Base-by-base conservation (phyloP, 2,329 filamentous ascomycete genomes). In the Scytalidium sp. region DNA sequence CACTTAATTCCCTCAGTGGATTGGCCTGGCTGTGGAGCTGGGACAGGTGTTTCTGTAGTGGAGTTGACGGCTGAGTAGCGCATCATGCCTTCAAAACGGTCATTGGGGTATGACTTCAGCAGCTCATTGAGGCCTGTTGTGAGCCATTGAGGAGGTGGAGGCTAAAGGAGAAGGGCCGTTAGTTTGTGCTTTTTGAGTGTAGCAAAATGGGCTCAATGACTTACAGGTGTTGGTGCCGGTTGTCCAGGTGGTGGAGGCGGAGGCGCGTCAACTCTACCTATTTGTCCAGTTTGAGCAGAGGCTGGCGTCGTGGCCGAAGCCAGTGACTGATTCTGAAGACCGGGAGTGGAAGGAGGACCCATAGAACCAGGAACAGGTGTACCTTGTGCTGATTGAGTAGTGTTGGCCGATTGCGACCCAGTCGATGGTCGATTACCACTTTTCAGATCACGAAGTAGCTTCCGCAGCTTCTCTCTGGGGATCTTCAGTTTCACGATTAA, bases 1-100 rank as follows among this genome's bases (percentile, higher is more conserved):
- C 87, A 90, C 61, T 87, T 88, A 53, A 90, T 75, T 54, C 87
- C 81, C 53, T 78, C 74, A 8, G 79, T 71, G 15, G 76, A 73
- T 41, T 79, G 74, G 32, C 75, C 76, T 2, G 66, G 62, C 13
- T 64, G 62, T 52, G 67, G 77, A 61, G 65, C 70, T 32, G 83
- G 74, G 45, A 88, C 77, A 19, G 84, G 81, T 19, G 80, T 71
- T 53, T 87, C 82, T 2, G 88, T 92, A 44, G 80, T 75, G 10
- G 80, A 80, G 66, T 96, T 87, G 54, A 96, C 81, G 51, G 88
- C 85, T 20, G 84, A 89, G 69, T 95, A 92, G 53, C 91, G 90
- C 94, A 99, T 99, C 19, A 87, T 81, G 47, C 85, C 87, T 68
- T 96, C 90, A 66, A 97, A 97, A 23, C 81, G 79, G 67, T 97